Conservation (phyloP, 352 stramenopile species). For the Pythium apleroticum region DNA sequence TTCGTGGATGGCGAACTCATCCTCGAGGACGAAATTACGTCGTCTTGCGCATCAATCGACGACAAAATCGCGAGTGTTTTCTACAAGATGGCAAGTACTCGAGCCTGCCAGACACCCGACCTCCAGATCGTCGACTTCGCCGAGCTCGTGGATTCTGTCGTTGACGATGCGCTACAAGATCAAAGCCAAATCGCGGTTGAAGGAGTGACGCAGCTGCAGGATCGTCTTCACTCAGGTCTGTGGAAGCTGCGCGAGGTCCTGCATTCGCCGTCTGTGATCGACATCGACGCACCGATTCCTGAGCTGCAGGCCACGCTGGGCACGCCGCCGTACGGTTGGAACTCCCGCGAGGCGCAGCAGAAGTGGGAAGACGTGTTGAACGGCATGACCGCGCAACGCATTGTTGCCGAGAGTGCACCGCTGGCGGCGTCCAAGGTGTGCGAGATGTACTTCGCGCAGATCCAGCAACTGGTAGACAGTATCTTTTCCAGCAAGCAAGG, state of each 20-base stretch:
- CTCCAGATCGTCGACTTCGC: conserved; percentile 11
- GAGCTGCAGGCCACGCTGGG: conserved; percentile 46
- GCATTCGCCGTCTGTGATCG: conserved; percentile 16
- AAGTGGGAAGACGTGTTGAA: conserved; percentile 21
- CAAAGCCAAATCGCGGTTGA: neutral
- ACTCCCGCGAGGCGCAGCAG: conserved; percentile 33
- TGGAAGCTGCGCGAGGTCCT: conserved; percentile 27
- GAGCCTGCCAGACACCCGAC: neutral
- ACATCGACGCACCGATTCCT: conserved; percentile 32
- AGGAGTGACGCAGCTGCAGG: conserved; percentile 17
- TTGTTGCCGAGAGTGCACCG: conserved; percentile 1
- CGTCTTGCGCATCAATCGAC: conserved; percentile 5
- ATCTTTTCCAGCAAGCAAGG: conserved; percentile 39
- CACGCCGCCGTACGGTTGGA: conserved; percentile 37
- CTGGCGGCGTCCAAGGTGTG: conserved; percentile 43
- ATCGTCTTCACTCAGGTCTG: conserved; percentile 18
- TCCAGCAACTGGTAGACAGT: conserved; percentile 55
- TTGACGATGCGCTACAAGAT: conserved; percentile 14
- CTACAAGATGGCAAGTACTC: conserved; percentile 1
- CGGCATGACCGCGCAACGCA: conserved; percentile 13
- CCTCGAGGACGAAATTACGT: conserved; percentile 20
- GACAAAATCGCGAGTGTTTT: conserved; percentile 19
- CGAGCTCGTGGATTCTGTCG: conserved; percentile 17
- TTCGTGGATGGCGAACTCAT: conserved; percentile 30
- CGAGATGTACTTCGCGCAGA: conserved; percentile 52